These are phyloP conservation scores for Euphrasia confusa DNA, from an alignment of 257 asterid genomes.

Conservation along the genomic window DNA sequence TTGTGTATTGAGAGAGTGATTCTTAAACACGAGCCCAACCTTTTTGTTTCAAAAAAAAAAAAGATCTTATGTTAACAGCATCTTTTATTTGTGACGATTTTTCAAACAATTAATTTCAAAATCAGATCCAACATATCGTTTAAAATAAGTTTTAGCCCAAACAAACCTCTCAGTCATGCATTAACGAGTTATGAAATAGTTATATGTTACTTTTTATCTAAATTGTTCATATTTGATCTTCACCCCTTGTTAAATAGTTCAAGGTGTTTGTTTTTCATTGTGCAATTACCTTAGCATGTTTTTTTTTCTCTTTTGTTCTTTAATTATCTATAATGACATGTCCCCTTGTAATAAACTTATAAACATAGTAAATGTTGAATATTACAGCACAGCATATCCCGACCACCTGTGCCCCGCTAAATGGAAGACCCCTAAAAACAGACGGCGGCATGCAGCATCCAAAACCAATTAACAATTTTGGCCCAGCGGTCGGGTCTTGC, in stretches of 20 bases:
- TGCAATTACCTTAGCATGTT: not conserved
- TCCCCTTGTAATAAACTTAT: not conserved
- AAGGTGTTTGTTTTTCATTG: no score
- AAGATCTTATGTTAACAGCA: not conserved
- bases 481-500: constrained; percentile 36
- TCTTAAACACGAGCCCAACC: not conserved
- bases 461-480: constrained; percentile 35
- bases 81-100: not conserved
- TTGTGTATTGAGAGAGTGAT: no score
- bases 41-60: no score
- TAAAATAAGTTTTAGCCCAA: not conserved
- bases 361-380: constrained; percentile 6
- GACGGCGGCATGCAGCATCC: constrained; percentile 39
- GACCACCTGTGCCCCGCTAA: constrained; percentile 40
- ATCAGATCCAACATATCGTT: not conserved
- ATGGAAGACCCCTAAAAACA: constrained; percentile 38
- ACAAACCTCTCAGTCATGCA: no score
- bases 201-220: no score
- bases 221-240: no score
- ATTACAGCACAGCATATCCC: constrained; percentile 55
- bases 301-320: no score
- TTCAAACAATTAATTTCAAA: not conserved
- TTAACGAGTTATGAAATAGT: no score
- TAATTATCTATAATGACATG: not conserved
- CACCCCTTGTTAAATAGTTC: no score